These are phyloP conservation scores for Amanita pseudoporphyria DNA, from an alignment of 768 basidiomycete genomes.

Conservation along the genomic window DNA sequence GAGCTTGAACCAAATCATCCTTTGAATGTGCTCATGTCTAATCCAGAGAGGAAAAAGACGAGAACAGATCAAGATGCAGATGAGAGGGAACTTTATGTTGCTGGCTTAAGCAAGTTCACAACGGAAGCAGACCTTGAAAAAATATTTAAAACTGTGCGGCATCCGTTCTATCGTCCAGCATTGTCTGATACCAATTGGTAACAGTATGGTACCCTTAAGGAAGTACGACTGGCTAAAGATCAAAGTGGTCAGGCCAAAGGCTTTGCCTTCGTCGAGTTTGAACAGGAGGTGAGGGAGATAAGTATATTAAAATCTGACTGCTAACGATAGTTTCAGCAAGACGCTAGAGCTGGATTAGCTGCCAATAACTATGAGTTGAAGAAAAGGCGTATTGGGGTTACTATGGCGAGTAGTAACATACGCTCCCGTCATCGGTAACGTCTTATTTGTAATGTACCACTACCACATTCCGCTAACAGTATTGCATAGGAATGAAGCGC, in stretches of 20 bases:
- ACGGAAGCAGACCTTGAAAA: constrained; percentile 70
- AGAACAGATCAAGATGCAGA: constrained; percentile 84
- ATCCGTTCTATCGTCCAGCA: background rate
- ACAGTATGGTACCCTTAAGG: constrained; percentile 78
- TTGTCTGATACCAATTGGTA: background rate
- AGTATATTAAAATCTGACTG: background rate
- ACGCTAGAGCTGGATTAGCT: constrained; percentile 59
- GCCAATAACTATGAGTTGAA: constrained; percentile 87
- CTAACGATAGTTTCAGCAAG: constrained; percentile 32
- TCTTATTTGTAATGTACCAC: constrained; percentile 3
- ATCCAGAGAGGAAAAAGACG: constrained; percentile 83
- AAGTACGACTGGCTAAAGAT: constrained; percentile 70
- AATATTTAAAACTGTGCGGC: constrained; percentile 65
- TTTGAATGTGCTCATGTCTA: constrained; percentile 78
- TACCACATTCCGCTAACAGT: background rate
- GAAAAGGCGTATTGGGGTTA: constrained; percentile 84
- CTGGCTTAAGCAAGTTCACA: constrained; percentile 72
- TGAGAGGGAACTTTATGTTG: constrained; percentile 80
- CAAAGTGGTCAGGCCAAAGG: constrained; percentile 66
- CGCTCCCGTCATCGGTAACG: constrained; percentile 45
- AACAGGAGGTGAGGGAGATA: constrained; percentile 50
- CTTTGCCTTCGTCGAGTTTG: constrained; percentile 90
- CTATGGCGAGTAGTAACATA: constrained; percentile 67
- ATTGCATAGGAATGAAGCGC: constrained; percentile 24
- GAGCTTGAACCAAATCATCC: constrained; percentile 62